Evolutionary conservation across 306 rosid species (phyloP), one percentile per base, ranked within the genome.

Genomic region (Myrica gale): DNA sequence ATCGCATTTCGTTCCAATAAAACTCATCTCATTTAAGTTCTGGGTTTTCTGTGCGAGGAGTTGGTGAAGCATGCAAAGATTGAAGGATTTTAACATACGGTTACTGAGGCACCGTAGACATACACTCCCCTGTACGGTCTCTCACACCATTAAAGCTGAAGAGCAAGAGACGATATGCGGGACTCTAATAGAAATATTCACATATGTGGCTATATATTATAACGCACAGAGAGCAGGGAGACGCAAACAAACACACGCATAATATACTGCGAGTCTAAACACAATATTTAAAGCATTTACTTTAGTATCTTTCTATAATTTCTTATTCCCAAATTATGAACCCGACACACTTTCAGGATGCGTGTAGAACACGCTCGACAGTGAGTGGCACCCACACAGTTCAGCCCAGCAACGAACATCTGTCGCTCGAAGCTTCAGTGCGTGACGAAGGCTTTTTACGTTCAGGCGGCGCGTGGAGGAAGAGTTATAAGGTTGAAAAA

Each of bases 61-160:
- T 83, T 77, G 91, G 85, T 85, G 82, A 88, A 80, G 85, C 91
- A 85, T 88, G 91, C 89, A 88, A 88, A 81, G 86, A 81, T 84
- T 83, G 72, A 83, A 81, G 81, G 56, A 41, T 76, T 63, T 48
- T 48, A 32, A 53, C 77, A 83, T 79, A 79, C 86, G 86, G 74
- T 83, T 74, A 78, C 82, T 17, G 46, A 39, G 50, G 58, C 61
- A 77, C 66, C 76, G 85, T 79, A 79, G 75, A 61, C 52, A 43
- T 65, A 76, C 77, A 83, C 78, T 41, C 72, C 45, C 78, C 53
- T 15, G 71, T 76, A 78, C 52, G 74, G 76, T 70, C 81, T 82
- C 78, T 44, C 83, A 81, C 82, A 71, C 91, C 89, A 85, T 83
- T 81, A 83, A 79, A 83, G 83, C 82, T 83, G 83, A 73, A 85